Percentiles rank a stretch among this genome's conserved stretches.
Conservation (phyloP, 257 asterid genomes). For the Scutellaria minor region DNA sequence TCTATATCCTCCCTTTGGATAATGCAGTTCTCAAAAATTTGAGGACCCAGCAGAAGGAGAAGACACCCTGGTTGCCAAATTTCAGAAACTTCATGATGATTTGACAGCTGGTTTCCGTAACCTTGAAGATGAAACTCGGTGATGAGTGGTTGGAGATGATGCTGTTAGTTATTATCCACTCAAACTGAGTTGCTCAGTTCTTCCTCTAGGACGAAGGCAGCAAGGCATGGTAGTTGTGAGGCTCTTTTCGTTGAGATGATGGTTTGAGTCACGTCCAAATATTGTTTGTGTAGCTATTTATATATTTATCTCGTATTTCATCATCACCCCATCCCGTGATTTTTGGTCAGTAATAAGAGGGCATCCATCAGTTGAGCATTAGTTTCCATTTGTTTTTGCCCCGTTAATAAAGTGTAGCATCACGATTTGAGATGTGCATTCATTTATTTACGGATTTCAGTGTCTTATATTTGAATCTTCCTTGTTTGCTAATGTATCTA, state of each 20-base stretch:
- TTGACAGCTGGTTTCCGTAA: conserved; percentile 94
- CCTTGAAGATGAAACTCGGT: conserved; percentile 94
- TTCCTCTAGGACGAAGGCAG: conserved; percentile 31
- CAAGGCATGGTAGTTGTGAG: conserved; percentile 33
- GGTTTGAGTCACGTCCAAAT: conserved; percentile 39
- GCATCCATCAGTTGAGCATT: conserved; percentile 33
- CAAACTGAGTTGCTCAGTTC: conserved; percentile 10
- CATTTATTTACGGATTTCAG: conserved; percentile 4
- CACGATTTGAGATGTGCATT: conserved; percentile 30
- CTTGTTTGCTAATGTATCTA: neutral
- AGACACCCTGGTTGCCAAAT: conserved; percentile 68
- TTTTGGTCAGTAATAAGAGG: conserved; percentile 51
- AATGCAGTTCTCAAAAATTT: conserved; percentile 89
- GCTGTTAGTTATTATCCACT: conserved; percentile 10
- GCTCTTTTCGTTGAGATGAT: conserved; percentile 35
- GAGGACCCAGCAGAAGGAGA: conserved; percentile 99
- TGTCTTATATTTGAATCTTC: neutral
- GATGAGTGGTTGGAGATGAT: conserved; percentile 34
- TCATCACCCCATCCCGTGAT: conserved; percentile 35
- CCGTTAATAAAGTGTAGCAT: conserved; percentile 35
- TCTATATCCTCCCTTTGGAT: neutral
- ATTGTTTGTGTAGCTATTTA: conserved; percentile 45
- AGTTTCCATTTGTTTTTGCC: conserved; percentile 22
- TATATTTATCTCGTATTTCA: conserved; percentile 31
- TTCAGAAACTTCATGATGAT: conserved; percentile 88